Percentiles rank a stretch among this genome's conserved stretches.
Evolutionary conservation across 495 filamentous ascomycete species (phyloP).

Genomic region (Neurospora intermedia): DNA sequence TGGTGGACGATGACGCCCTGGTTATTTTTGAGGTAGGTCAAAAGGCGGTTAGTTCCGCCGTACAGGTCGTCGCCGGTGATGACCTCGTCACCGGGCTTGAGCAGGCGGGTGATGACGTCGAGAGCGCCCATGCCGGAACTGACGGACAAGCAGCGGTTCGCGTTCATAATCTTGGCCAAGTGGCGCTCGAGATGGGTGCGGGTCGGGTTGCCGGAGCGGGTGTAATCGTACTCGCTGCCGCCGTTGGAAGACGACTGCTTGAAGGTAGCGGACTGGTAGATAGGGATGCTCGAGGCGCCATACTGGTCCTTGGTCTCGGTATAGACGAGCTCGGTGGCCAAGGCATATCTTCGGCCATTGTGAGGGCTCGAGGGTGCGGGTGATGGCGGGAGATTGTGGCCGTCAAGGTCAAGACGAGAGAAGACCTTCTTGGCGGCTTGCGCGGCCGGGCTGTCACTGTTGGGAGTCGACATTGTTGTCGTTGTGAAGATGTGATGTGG

Average conservation of each 20-base stretch:
- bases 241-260: constrained; percentile 74
- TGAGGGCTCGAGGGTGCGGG: constrained; percentile 87
- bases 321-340: constrained; percentile 92
- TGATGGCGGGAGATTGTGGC: constrained; percentile 85
- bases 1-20: constrained; percentile 89
- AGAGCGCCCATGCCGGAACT: constrained; percentile 94
- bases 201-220: constrained; percentile 91
- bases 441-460: constrained; percentile 15
- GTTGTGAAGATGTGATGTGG: neutral
- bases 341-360: constrained; percentile 70
- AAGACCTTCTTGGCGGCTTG: constrained; percentile 53
- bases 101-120: constrained; percentile 89
- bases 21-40: constrained; percentile 81
- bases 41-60: constrained; percentile 85
- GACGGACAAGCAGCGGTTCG: constrained; percentile 80
- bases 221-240: constrained; percentile 94
- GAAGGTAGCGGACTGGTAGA: constrained; percentile 98
- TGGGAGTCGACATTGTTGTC: constrained; percentile 26
- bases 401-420: constrained; percentile 68
- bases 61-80: constrained; percentile 95
- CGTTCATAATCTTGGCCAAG: constrained; percentile 96
- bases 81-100: constrained; percentile 91
- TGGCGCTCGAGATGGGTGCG: constrained; percentile 93
- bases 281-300: constrained; percentile 86
- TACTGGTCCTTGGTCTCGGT: constrained; percentile 94